Conservation (phyloP, 1,284 basidiomycete species). For the Neonothopanus nambi region DNA sequence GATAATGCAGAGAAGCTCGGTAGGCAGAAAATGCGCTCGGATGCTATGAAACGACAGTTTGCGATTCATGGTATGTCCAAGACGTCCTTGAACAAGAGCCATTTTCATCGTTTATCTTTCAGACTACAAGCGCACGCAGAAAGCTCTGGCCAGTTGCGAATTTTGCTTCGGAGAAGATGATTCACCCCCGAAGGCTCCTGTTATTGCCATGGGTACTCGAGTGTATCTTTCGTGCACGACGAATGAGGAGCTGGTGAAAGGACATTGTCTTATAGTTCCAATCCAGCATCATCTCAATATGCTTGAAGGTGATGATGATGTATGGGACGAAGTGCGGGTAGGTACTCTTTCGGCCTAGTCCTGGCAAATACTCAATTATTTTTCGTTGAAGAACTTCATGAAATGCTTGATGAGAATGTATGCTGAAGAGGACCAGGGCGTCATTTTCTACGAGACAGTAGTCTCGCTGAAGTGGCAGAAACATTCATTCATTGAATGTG, state of each 20-base stretch:
- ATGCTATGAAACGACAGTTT: constrained; percentile 95
- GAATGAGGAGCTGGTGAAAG: constrained; percentile 82
- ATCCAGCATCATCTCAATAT: constrained; percentile 91
- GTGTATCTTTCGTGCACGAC: constrained; percentile 88
- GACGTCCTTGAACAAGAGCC: not conserved
- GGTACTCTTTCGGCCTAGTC: constrained; percentile 28
- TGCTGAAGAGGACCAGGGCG: constrained; percentile 74
- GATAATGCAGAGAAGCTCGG: constrained; percentile 94
- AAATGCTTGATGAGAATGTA: constrained; percentile 97
- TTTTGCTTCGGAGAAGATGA: constrained; percentile 91
- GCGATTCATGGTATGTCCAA: constrained; percentile 81
- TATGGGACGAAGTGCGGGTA: constrained; percentile 95
- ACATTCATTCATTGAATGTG: constrained; percentile 91
- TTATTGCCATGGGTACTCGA: constrained; percentile 89
- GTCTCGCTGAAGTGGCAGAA: constrained; percentile 43
- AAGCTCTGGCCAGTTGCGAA: constrained; percentile 82
- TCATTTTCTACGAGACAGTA: constrained; percentile 20
- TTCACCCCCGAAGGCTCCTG: constrained; percentile 78
- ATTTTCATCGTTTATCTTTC: constrained; percentile 6
- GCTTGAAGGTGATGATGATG: constrained; percentile 95
- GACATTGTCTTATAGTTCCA: constrained; percentile 94
- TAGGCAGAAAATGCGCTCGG: constrained; percentile 91
- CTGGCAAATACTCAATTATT: constrained; percentile 7
- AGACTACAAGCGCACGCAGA: constrained; percentile 96
- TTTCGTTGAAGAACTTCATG: constrained; percentile 96